A percentile compares a stretch with the other conserved stretches of the same genome.
phyloP scores from a whole-genome alignment of 2,329 filamentous ascomycete genomes.

The Apiospora phragmitis region DNA sequence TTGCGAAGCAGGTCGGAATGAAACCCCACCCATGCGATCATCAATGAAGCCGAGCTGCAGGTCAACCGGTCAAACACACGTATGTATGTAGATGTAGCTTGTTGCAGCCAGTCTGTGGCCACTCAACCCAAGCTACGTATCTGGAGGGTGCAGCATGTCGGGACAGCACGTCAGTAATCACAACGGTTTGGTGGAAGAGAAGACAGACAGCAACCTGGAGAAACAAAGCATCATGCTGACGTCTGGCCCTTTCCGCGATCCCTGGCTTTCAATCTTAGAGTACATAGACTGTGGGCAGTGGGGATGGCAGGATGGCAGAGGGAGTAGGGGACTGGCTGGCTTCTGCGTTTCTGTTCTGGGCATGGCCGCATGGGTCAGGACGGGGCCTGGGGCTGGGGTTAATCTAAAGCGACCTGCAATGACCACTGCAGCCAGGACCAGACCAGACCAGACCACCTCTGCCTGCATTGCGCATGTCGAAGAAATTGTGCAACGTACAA shows the following conservation, averaged over 20 bases:
- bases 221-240: neutral
- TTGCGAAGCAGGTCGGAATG: neutral
- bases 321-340: neutral
- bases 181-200: neutral
- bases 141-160: neutral
- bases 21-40: neutral
- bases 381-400: neutral
- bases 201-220: neutral
- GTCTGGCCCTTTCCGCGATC: neutral
- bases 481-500: neutral
- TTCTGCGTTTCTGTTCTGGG: no score
- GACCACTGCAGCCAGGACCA: no score
- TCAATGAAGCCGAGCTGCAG: neutral
- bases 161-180: neutral
- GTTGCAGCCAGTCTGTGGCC: neutral
- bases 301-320: no score
- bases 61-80: no score
- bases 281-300: no score
- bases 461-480: neutral
- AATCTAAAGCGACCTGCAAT: neutral
- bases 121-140: neutral
- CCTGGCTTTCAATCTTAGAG: constrained; percentile 1
- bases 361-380: neutral
- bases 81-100: neutral
- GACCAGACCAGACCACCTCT: no score